These are phyloP conservation scores for Yamadazyma nakazawae DNA, from an alignment of 805 yeast species.

Conservation along the genomic window DNA sequence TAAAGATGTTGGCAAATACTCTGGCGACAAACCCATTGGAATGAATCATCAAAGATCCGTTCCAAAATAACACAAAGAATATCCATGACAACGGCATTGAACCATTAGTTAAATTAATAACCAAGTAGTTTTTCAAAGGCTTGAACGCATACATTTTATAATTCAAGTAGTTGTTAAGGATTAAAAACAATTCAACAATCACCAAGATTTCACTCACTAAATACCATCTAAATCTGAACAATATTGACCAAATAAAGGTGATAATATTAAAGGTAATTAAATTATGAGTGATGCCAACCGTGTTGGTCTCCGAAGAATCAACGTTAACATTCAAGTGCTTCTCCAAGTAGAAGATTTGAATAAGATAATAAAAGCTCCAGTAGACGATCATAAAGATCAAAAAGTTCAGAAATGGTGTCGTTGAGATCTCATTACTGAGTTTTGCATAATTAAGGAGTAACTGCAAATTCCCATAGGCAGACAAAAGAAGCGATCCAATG, in stretches of 20 bases:
- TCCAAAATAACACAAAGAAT: conserved; percentile 74
- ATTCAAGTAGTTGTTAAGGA: conserved; percentile 51
- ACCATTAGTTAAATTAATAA: conserved; percentile 61
- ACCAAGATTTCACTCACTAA: conserved; percentile 57
- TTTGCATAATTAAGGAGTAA: conserved; percentile 53
- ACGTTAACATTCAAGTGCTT: conserved; percentile 10
- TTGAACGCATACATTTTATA: conserved; percentile 59
- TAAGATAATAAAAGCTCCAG: conserved; percentile 54
- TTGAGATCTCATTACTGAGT: conserved; percentile 48
- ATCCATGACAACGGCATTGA: conserved; percentile 78
- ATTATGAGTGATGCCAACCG: conserved; percentile 34
- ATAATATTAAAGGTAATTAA: conserved; percentile 59
- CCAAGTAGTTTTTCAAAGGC: conserved; percentile 49
- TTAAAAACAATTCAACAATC: conserved; percentile 56
- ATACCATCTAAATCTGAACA: conserved; percentile 59
- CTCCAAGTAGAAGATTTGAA: conserved; percentile 50
- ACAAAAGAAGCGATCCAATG: conserved; percentile 51
- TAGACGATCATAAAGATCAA: conserved; percentile 47
- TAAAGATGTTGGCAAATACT: conserved; percentile 64
- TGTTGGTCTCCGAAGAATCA: conserved; percentile 13
- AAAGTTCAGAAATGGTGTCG: conserved; percentile 71
- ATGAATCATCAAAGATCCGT: conserved; percentile 74
- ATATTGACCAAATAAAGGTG: conserved; percentile 60
- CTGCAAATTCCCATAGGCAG: conserved; percentile 53
- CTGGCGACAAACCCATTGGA: conserved; percentile 59